These are phyloP conservation scores for Bipolaris cookei DNA, from an alignment of 2,329 filamentous ascomycete genomes.

Conservation along the genomic window DNA sequence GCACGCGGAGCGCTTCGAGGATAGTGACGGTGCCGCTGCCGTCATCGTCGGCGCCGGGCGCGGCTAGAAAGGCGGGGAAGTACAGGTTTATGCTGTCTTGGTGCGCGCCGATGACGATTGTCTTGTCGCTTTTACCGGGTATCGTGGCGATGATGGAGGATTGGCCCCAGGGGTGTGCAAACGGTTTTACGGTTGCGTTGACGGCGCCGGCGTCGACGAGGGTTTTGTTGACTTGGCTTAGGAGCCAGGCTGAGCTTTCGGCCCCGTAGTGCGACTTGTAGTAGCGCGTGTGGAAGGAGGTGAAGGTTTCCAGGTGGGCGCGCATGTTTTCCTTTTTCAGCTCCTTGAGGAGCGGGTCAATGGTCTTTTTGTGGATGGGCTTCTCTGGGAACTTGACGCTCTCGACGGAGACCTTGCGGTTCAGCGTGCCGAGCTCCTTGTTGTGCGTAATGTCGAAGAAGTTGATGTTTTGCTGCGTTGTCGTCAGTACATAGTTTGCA, in stretches of 20 bases:
- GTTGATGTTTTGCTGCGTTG: conserved; percentile 73
- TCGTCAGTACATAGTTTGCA: conserved; percentile 25
- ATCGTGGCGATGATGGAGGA: conserved; percentile 90
- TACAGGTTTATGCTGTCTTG: conserved; percentile 86
- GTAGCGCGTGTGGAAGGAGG: conserved; percentile 81
- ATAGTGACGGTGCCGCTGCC: conserved; percentile 94
- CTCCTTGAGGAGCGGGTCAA: conserved; percentile 70
- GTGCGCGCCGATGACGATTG: conserved; percentile 87
- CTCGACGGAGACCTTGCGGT: conserved; percentile 33
- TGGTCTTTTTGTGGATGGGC: conserved; percentile 67
- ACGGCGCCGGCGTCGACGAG: conserved; percentile 74
- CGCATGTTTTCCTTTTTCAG: conserved; percentile 79
- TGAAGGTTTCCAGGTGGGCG: conserved; percentile 77
- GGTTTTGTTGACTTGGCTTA: conserved; percentile 73
- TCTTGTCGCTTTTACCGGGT: conserved; percentile 82
- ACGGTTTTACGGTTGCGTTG: conserved; percentile 72
- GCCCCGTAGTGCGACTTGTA: conserved; percentile 79
- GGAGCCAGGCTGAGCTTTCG: conserved; percentile 87
- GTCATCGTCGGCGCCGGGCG: conserved; percentile 94
- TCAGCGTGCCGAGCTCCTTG: conserved; percentile 64
- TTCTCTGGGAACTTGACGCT: conserved; percentile 71
- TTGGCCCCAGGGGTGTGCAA: conserved; percentile 86
- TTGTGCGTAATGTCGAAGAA: conserved; percentile 95
- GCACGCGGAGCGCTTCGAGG: conserved; percentile 83
- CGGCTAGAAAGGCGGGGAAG: conserved; percentile 79